Evolutionary conservation across 2,329 filamentous ascomycete species (phyloP).

Genomic region (Parasarocladium wereldwijsianum): DNA sequence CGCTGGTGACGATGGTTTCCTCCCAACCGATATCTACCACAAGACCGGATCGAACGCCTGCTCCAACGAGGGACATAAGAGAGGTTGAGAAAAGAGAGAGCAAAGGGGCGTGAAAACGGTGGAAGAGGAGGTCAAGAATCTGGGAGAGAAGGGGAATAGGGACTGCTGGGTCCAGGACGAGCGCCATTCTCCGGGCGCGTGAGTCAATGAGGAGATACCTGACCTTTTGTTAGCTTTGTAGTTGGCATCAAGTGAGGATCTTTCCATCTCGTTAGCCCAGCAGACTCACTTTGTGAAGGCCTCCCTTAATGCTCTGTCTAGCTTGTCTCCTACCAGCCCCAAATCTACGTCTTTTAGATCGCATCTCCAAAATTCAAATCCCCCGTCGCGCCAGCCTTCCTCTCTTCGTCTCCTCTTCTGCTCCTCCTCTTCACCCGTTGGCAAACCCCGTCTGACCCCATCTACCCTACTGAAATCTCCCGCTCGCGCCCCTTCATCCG

Average conservation of each 20-base stretch:
- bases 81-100: slow-evolving; percentile 70
- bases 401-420: slow-evolving; percentile 34
- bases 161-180: slow-evolving; percentile 64
- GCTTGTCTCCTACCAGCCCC: slow-evolving; percentile 68
- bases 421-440: slow-evolving; percentile 15
- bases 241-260: slow-evolving; percentile 1
- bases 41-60: slow-evolving; percentile 72
- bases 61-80: slow-evolving; percentile 58
- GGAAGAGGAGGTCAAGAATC: slow-evolving; percentile 65
- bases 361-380: slow-evolving; percentile 70
- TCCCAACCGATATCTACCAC: slow-evolving; percentile 87
- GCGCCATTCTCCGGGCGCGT: slow-evolving; percentile 56
- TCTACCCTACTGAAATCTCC: too few species aligned
- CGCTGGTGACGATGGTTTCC: slow-evolving; percentile 70
- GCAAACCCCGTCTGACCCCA: slow-evolving; percentile 54
- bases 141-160: slow-evolving; percentile 67
- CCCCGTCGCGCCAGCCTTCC: too few species aligned
- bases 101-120: slow-evolving; percentile 62
- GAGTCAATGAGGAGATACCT: slow-evolving; percentile 58
- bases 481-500: slow-evolving; percentile 58
- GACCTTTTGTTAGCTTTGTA: not conserved
- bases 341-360: slow-evolving; percentile 63
- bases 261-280: not conserved
- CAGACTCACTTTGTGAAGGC: slow-evolving; percentile 63
- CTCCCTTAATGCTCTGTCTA: slow-evolving; percentile 70